phyloP scores from a whole-genome alignment of 2,329 filamentous ascomycete species.

The Ophiostoma populinum region DNA sequence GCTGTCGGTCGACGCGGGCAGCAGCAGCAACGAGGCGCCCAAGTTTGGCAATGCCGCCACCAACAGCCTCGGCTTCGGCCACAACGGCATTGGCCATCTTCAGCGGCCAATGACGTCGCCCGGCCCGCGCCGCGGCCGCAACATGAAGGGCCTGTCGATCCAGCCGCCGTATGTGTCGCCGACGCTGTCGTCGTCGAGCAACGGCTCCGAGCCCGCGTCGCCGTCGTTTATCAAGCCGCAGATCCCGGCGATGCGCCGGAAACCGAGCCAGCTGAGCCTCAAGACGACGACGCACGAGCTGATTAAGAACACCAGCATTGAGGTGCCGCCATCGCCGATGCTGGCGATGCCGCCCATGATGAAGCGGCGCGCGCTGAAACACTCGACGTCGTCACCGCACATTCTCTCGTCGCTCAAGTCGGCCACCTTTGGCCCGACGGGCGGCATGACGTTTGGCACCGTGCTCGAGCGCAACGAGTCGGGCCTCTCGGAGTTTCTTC shows the following conservation, averaged over 20 bases:
- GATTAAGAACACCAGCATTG: conserved; percentile 28
- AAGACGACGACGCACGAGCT: conserved; percentile 51
- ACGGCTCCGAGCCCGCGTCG: conserved; percentile 49
- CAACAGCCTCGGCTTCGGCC: not conserved
- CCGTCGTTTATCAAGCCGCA: conserved; percentile 67
- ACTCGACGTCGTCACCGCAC: conserved; percentile 50
- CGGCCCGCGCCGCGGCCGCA: conserved; percentile 54
- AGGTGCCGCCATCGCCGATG: conserved; percentile 37
- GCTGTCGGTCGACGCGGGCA: conserved; percentile 23
- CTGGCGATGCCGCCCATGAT: conserved; percentile 34
- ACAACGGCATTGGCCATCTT: conserved; percentile 10
- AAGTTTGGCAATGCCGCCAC: not conserved
- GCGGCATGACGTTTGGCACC: conserved; percentile 47
- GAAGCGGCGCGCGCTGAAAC: conserved; percentile 45
- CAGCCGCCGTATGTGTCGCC: conserved; percentile 39
- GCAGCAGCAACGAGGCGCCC: conserved; percentile 5
- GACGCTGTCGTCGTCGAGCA: conserved; percentile 25
- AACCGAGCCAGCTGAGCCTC: conserved; percentile 61
- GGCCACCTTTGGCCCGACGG: conserved; percentile 39
- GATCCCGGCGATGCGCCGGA: conserved; percentile 53
- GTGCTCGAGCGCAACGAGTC: conserved; percentile 42
- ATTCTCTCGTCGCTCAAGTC: conserved; percentile 44
- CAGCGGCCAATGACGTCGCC: conserved; percentile 49
- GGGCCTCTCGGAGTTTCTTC: conserved; percentile 39
- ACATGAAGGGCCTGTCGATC: conserved; percentile 71